Evolutionary conservation across 306 rosid species (phyloP), one percentile per base, ranked within the genome.

Genomic region (Crataegus laevigata): DNA sequence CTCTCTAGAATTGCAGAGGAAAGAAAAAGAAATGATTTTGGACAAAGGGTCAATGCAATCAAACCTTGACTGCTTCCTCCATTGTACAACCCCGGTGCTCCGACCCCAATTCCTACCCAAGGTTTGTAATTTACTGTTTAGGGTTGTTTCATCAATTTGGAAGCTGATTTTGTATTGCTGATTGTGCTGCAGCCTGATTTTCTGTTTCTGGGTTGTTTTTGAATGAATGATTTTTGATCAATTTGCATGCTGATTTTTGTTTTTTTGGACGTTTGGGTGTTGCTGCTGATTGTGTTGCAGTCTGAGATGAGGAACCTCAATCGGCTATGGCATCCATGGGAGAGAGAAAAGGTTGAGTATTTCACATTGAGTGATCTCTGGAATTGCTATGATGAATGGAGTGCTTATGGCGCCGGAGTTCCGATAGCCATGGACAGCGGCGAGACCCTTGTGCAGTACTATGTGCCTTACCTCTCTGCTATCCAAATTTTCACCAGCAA

Each of bases 331-430:
- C 92, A 96, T 57, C 96, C 96, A 3, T 89, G 96, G 93, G 93
- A 92, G 83, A 92, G 92, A 82, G 98, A 96, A 80, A 79, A 71
- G 52, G 89, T 92, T 1, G 98, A 96, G 75, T 92, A 83, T 82
- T 92, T 96, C 84, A 85, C 90, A 26, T 70, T 96, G 82, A 84
- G 88, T 40, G 93, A 96, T 79, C 90, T 96, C 13, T 96, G 99
- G 99, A 87, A 91, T 66, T 76, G 89, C 59, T 96, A 77, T 59
- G 92, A 89, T 71, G 97, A 96, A 87, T 91, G 93, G 96, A 96
- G 99, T 78, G 99, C 96, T 1, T 96, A 96, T 66, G 99, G 99
- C 8, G 92, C 97, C 19, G 97, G 96, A 77, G 99, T 96, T 60
- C 93, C 93, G 0, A 84, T 96, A 61, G 51, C 81, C 69, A 74